phyloP scores from a whole-genome alignment of 345 rosid genomes.

The Eucalyptus cladocalyx region DNA sequence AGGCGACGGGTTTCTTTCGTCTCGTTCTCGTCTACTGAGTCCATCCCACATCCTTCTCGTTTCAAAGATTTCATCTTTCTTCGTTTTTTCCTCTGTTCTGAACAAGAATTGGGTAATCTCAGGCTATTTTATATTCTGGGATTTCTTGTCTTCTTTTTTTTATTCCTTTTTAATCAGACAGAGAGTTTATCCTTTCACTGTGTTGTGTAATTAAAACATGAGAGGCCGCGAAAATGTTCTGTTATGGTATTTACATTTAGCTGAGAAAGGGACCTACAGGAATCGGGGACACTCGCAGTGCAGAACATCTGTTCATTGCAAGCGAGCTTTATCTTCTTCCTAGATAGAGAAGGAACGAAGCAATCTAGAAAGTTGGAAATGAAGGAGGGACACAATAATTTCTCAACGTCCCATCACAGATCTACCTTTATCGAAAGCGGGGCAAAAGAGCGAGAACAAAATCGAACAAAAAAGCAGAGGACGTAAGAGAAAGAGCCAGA shows the following conservation, averaged over 20 bases:
- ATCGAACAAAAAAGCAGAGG: neutral
- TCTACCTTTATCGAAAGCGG: neutral
- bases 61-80: neutral
- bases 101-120: neutral
- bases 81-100: neutral
- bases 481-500: neutral
- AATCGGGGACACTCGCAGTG: neutral
- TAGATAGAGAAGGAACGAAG: neutral
- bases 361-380: neutral
- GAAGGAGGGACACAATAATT: neutral
- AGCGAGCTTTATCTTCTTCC: neutral
- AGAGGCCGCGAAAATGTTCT: neutral
- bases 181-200: neutral
- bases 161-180: neutral
- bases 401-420: neutral
- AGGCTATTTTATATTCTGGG: neutral
- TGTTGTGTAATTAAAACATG: neutral
- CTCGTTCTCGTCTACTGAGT: slow-evolving; percentile 37
- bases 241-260: neutral
- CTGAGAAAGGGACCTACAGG: neutral
- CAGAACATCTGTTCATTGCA: neutral
- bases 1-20: slow-evolving; percentile 13
- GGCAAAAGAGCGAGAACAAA: neutral
- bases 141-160: neutral
- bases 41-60: slow-evolving; percentile 19